These are phyloP conservation scores for Eimeria zaria DNA, from an alignment of 169 alveolate species.

Conservation along the genomic window DNA sequence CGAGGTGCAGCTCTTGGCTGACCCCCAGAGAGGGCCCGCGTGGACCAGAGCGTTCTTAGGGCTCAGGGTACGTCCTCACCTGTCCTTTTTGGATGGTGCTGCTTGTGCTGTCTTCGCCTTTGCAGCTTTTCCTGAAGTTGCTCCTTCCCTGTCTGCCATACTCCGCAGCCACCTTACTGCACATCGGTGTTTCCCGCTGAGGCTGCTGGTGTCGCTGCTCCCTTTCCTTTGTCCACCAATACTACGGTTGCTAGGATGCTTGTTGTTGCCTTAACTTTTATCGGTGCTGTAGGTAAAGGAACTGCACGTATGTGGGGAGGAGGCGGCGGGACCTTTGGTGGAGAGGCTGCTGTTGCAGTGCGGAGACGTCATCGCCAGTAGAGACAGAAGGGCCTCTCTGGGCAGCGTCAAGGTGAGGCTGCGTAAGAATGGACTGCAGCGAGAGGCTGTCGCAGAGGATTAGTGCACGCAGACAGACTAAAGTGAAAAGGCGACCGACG, in stretches of 20 bases:
- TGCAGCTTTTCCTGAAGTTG: neutral
- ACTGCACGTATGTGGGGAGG: conserved; percentile 83
- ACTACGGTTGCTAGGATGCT: conserved; percentile 4
- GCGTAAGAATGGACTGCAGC: neutral
- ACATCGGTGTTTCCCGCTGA: neutral
- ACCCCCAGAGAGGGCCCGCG: conserved; percentile 94
- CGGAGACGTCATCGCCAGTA: conserved; percentile 15
- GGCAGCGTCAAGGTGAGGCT: conserved; percentile 53
- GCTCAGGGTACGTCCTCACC: conserved; percentile 80
- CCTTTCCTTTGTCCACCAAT: neutral
- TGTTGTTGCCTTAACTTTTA: neutral
- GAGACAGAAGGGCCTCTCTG: conserved; percentile 13
- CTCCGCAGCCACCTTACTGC: neutral
- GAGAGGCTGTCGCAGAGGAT: neutral
- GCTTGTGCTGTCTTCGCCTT: neutral
- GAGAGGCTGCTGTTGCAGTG: conserved; percentile 53
- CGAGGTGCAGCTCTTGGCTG: conserved; percentile 96
- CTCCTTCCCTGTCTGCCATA: neutral
- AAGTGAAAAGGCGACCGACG: neutral
- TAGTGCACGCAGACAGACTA: neutral
- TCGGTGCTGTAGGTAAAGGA: conserved; percentile 61
- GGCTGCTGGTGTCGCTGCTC: neutral
- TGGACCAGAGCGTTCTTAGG: conserved; percentile 97
- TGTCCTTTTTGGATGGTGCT: neutral
- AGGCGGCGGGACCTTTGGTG: conserved; percentile 67